Evolutionary conservation across 306 rosid genomes (phyloP).

Genomic region (Oemleria cerasiformis): DNA sequence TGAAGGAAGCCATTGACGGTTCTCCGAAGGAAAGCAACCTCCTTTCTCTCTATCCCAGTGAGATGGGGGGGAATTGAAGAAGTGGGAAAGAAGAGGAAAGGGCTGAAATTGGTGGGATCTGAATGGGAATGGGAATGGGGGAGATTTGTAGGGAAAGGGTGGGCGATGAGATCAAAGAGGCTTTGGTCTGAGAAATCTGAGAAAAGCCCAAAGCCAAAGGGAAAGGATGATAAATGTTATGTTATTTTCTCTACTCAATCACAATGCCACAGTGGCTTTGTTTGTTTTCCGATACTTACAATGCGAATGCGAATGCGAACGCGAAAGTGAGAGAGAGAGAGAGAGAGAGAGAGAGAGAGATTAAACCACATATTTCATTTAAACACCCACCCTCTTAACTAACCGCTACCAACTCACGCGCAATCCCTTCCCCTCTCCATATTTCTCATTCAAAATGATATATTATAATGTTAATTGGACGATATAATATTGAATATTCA

Average conservation of each 20-base stretch:
- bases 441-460: not conserved
- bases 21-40: not conserved
- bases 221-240: not conserved
- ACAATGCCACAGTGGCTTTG: not conserved
- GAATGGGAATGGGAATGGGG: conserved; percentile 17
- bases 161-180: conserved; percentile 49
- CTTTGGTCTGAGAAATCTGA: conserved; percentile 18
- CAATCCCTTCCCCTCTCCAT: not conserved
- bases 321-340: not conserved
- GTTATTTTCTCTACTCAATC: not conserved
- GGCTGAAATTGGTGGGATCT: conserved; percentile 9
- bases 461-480: too few relatives aligned
- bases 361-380: not conserved
- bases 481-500: too few relatives aligned
- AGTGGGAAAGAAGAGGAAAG: not conserved
- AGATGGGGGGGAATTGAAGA: not conserved
- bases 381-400: conserved; percentile 17
- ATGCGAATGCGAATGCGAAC: conserved; percentile 22
- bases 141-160: not conserved
- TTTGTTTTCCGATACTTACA: conserved; percentile 36
- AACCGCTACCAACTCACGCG: conserved; percentile 21
- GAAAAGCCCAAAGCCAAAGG: not conserved
- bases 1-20: conserved; percentile 27
- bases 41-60: not conserved
- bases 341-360: not conserved